Conservation (phyloP, 352 stramenopile genomes). For the Pythium plurisporium region DNA sequence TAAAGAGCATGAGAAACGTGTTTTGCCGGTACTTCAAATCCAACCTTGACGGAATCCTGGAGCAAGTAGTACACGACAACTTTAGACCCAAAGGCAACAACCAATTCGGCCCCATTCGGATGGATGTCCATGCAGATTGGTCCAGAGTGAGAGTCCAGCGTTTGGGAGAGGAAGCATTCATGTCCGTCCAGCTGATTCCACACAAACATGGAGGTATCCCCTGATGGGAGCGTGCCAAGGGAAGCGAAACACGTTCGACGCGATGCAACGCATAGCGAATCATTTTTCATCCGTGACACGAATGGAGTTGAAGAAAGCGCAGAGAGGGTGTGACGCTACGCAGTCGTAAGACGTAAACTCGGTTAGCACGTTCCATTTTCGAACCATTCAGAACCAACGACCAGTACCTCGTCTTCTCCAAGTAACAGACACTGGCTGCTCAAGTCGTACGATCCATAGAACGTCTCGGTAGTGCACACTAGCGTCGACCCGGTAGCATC, state of each 20-base stretch:
- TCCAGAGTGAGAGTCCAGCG: slow-evolving; percentile 32
- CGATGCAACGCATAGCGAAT: slow-evolving; percentile 38
- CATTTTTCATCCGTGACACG: slow-evolving; percentile 24
- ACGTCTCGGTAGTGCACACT: slow-evolving; percentile 54
- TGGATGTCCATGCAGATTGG: slow-evolving; percentile 57
- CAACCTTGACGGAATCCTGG: slow-evolving; percentile 53
- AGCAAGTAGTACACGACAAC: slow-evolving; percentile 60
- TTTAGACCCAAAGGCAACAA: slow-evolving; percentile 47
- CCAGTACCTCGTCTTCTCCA: slow-evolving; percentile 52
- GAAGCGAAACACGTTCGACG: slow-evolving; percentile 45
- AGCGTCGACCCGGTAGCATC: slow-evolving; percentile 47
- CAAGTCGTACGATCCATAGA: slow-evolving; percentile 67
- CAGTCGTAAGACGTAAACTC: neutral
- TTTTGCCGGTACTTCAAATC: slow-evolving; percentile 60
- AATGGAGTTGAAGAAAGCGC: slow-evolving; percentile 47
- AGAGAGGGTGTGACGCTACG: slow-evolving; percentile 36
- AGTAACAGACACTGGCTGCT: slow-evolving; percentile 65
- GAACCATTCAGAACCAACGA: neutral
- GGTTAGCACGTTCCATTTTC: neutral
- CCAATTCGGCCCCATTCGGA: slow-evolving; percentile 44
- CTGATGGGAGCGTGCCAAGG: slow-evolving; percentile 33
- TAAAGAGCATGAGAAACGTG: slow-evolving; percentile 61
- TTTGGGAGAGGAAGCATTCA: slow-evolving; percentile 54
- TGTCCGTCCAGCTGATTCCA: slow-evolving; percentile 58
- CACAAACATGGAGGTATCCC: slow-evolving; percentile 45